phyloP scores from a whole-genome alignment of 331 rosid genomes.

The Cydonia oblonga region DNA sequence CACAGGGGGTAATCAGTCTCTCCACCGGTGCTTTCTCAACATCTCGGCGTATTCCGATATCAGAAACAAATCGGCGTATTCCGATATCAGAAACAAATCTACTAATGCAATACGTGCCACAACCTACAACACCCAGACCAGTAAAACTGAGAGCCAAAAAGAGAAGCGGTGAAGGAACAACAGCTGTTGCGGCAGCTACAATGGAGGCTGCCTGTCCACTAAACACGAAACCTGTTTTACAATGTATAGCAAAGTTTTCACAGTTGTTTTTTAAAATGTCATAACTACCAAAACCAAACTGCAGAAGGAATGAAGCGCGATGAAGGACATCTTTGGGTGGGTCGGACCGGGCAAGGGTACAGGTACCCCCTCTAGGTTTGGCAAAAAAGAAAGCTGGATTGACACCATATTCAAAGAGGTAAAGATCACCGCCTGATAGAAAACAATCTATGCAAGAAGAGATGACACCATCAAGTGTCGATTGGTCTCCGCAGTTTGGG shows the following conservation, averaged over 20 bases:
- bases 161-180: slow-evolving; percentile 24
- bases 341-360: slow-evolving; percentile 52
- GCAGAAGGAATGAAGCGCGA: slow-evolving; percentile 50
- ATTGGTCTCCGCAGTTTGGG: slow-evolving; percentile 29
- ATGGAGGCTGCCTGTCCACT: slow-evolving; percentile 58
- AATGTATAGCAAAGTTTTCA: slow-evolving; percentile 74
- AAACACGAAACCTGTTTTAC: slow-evolving; percentile 55
- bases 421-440: slow-evolving; percentile 40
- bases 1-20: slow-evolving; percentile 24
- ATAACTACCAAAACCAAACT: slow-evolving; percentile 57
- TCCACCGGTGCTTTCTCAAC: slow-evolving; percentile 51
- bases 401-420: slow-evolving; percentile 49
- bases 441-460: slow-evolving; percentile 64
- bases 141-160: slow-evolving; percentile 18
- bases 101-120: slow-evolving; percentile 35
- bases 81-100: slow-evolving; percentile 49
- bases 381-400: slow-evolving; percentile 28
- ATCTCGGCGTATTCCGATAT: slow-evolving; percentile 49
- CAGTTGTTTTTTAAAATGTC: slow-evolving; percentile 57
- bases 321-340: slow-evolving; percentile 27
- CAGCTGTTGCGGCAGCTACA: slow-evolving; percentile 31
- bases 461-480: slow-evolving; percentile 37
- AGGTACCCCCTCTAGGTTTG: slow-evolving; percentile 64
- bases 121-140: slow-evolving; percentile 29
- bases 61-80: slow-evolving; percentile 35